These are phyloP conservation scores for Colletotrichum liaoningense DNA, from an alignment of 2,329 filamentous ascomycete species.

Conservation along the genomic window DNA sequence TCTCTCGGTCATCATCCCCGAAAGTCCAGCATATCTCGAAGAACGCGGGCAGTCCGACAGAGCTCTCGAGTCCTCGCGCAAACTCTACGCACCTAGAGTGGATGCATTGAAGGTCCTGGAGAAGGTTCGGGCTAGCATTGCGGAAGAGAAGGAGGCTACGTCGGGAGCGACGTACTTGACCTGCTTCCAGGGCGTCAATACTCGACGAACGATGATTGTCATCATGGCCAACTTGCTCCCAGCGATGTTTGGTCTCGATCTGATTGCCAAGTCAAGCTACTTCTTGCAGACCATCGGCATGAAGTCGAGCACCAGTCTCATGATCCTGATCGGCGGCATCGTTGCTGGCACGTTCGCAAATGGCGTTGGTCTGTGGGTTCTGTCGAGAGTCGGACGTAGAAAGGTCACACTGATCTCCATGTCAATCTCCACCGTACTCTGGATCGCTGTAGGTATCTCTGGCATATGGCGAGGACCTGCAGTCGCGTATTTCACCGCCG, in stretches of 20 bases:
- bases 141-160: slow-evolving; percentile 50
- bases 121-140: slow-evolving; percentile 47
- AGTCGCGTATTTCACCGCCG: slow-evolving; percentile 51
- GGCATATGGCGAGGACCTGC: slow-evolving; percentile 52
- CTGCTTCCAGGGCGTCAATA: slow-evolving; percentile 56
- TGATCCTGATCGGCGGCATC: slow-evolving; percentile 58
- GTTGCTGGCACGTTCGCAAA: slow-evolving; percentile 56
- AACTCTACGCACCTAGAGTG: slow-evolving; percentile 38
- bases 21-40: slow-evolving; percentile 41
- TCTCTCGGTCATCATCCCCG: slow-evolving; percentile 41
- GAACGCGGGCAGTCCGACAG: slow-evolving; percentile 34
- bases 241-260: slow-evolving; percentile 55
- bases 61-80: slow-evolving; percentile 36
- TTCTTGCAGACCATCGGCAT: slow-evolving; percentile 49
- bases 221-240: slow-evolving; percentile 54
- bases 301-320: slow-evolving; percentile 43
- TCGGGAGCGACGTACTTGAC: slow-evolving; percentile 50
- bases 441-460: slow-evolving; percentile 57
- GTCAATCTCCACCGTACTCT: slow-evolving; percentile 46
- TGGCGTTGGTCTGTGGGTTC: slow-evolving; percentile 53
- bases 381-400: slow-evolving; percentile 53
- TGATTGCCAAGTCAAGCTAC: slow-evolving; percentile 56
- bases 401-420: slow-evolving; percentile 49
- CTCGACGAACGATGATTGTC: slow-evolving; percentile 53
- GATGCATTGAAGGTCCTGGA: slow-evolving; percentile 35